These are phyloP conservation scores for Fusarium sp. DNA, from an alignment of 2,329 filamentous ascomycete genomes.

Conservation along the genomic window DNA sequence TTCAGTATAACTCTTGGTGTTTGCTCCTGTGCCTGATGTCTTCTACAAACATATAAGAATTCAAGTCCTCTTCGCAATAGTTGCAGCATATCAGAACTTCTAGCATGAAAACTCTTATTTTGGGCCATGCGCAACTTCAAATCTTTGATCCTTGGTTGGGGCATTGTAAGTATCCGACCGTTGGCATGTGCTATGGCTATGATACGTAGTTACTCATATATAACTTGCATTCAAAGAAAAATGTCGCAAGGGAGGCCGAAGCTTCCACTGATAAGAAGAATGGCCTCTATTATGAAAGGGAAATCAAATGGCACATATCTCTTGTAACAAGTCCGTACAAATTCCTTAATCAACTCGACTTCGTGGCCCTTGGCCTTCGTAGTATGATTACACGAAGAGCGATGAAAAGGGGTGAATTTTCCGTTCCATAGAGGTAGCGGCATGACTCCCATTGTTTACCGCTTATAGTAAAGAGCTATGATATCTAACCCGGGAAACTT, in stretches of 20 bases:
- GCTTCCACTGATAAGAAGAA: background rate
- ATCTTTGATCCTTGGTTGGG: too few relatives aligned
- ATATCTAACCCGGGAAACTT: background rate
- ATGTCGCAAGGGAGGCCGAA: background rate
- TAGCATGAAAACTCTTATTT: too few relatives aligned
- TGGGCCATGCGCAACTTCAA: too few relatives aligned
- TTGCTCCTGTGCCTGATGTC: background rate
- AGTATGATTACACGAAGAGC: background rate
- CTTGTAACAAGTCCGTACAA: background rate
- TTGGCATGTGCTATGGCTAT: too few relatives aligned
- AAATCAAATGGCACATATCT: background rate
- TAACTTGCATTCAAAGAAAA: background rate
- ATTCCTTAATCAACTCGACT: background rate
- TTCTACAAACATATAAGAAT: background rate
- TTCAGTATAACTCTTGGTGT: background rate
- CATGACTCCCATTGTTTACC: background rate
- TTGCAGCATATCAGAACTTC: too few relatives aligned
- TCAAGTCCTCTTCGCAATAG: too few relatives aligned
- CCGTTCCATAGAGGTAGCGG: background rate
- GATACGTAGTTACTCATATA: too few relatives aligned
- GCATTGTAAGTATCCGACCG: too few relatives aligned
- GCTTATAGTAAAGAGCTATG: background rate
- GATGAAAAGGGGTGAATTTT: background rate
- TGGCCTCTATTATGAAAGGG: background rate
- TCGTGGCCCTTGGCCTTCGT: background rate